A percentile compares a stretch with the other conserved stretches of the same genome.
phyloP scores from a whole-genome alignment of 768 basidiomycete genomes.

The Termitomyces sp. region DNA sequence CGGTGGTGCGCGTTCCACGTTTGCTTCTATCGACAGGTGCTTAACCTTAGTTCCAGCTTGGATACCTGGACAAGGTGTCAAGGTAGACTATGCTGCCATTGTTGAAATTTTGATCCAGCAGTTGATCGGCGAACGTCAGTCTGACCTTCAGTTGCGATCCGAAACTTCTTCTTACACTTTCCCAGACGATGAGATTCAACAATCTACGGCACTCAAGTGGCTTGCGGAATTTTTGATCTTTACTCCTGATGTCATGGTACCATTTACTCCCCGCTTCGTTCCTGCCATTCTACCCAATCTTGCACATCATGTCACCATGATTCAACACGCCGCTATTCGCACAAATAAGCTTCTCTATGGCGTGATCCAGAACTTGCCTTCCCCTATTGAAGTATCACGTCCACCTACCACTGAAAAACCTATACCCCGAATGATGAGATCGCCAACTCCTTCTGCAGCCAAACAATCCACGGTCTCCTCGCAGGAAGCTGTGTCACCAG shows the following conservation, averaged over 20 bases:
- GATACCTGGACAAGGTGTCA: conserved; percentile 92
- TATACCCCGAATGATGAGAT: conserved; percentile 40
- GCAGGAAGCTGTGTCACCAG: conserved; percentile 44
- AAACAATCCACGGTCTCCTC: conserved; percentile 48
- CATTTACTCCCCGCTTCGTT: conserved; percentile 90
- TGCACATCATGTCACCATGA: conserved; percentile 86
- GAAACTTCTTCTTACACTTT: conserved; percentile 4
- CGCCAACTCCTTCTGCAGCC: conserved; percentile 52
- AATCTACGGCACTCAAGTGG: conserved; percentile 93
- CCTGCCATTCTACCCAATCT: conserved; percentile 93
- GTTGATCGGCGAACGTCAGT: conserved; percentile 78
- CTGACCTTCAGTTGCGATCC: neutral
- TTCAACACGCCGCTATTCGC: conserved; percentile 80
- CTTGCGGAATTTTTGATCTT: conserved; percentile 86
- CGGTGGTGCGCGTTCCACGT: conserved; percentile 48
- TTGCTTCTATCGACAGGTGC: conserved; percentile 5
- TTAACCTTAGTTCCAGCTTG: conserved; percentile 50
- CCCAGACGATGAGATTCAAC: conserved; percentile 90
- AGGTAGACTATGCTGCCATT: conserved; percentile 87
- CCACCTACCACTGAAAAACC: conserved; percentile 29
- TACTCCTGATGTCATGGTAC: conserved; percentile 88
- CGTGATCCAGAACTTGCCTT: conserved; percentile 84
- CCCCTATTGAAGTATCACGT: conserved; percentile 51
- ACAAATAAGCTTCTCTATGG: conserved; percentile 83
- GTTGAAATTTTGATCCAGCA: conserved; percentile 92